Evolutionary conservation across 2,329 filamentous ascomycete genomes (phyloP).

Genomic region (Emmonsia crescens): DNA sequence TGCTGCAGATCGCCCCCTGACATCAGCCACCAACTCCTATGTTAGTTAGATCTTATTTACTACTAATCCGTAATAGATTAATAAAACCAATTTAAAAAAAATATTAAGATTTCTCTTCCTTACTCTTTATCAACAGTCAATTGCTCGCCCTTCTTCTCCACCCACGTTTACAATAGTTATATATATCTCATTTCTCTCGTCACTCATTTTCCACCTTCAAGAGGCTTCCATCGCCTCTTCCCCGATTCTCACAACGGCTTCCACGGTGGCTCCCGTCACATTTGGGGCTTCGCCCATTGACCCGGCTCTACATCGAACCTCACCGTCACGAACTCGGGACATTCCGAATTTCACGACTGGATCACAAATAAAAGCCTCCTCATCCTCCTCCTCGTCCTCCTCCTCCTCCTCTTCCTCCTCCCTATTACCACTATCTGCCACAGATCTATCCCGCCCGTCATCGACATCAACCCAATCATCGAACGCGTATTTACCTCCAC

Average conservation of each 20-base stretch:
- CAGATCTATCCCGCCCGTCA: slow-evolving; percentile 43
- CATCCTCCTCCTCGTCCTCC: slow-evolving; percentile 34
- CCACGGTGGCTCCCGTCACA: slow-evolving; percentile 48
- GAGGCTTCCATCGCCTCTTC: slow-evolving; percentile 18
- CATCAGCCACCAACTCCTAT: background rate
- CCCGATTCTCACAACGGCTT: slow-evolving; percentile 40
- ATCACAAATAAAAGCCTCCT: slow-evolving; percentile 37
- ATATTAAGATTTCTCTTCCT: background rate
- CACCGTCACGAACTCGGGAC: slow-evolving; percentile 34
- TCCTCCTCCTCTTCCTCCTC: slow-evolving; percentile 40
- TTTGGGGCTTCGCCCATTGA: slow-evolving; percentile 51
- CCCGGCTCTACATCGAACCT: slow-evolving; percentile 33
- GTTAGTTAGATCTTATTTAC: no score
- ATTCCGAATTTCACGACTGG: slow-evolving; percentile 30
- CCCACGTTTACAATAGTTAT: background rate
- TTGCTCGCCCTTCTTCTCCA: background rate
- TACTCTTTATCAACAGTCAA: background rate
- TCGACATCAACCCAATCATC: slow-evolving; percentile 42
- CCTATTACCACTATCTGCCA: slow-evolving; percentile 35
- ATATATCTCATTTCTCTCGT: background rate
- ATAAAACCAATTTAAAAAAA: background rate
- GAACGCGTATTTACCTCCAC: slow-evolving; percentile 21
- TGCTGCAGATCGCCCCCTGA: background rate
- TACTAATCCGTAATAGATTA: background rate
- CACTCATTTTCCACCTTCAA: background rate